A percentile compares a stretch with the other conserved stretches of the same genome.
Conservation (phyloP, 306 rosid species). For the Argentina anserina region DNA sequence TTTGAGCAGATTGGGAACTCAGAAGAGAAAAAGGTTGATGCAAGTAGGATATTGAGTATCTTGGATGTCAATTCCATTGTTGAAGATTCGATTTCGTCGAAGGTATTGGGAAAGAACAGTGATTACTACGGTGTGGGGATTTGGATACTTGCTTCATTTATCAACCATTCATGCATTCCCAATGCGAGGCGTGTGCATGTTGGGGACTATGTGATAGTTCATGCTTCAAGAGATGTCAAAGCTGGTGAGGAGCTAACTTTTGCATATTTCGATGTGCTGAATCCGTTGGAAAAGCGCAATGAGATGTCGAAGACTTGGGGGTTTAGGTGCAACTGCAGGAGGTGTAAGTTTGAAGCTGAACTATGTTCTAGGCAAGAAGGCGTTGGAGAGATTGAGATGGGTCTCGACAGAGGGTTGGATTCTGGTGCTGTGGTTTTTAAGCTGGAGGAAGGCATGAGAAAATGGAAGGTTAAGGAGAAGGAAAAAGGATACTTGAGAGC, state of each 20-base stretch:
- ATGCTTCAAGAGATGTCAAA: slow-evolving; percentile 75
- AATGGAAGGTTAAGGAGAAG: slow-evolving; percentile 59
- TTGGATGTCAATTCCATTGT: slow-evolving; percentile 85
- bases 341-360: slow-evolving; percentile 72
- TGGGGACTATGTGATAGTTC: slow-evolving; percentile 70
- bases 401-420: slow-evolving; percentile 64
- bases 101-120: slow-evolving; percentile 64
- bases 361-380: slow-evolving; percentile 48
- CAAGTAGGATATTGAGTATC: slow-evolving; percentile 41
- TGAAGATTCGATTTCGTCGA: slow-evolving; percentile 59
- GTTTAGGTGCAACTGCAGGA: slow-evolving; percentile 63
- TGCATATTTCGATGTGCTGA: slow-evolving; percentile 59
- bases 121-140: slow-evolving; percentile 75
- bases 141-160: slow-evolving; percentile 71
- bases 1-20: slow-evolving; percentile 1
- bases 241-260: slow-evolving; percentile 81
- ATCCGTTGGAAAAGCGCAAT: slow-evolving; percentile 42
- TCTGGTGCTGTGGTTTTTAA: slow-evolving; percentile 49
- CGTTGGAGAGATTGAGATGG: slow-evolving; percentile 58
- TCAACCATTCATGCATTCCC: slow-evolving; percentile 82
- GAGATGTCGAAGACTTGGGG: slow-evolving; percentile 70
- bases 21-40: slow-evolving; percentile 35
- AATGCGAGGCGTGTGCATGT: slow-evolving; percentile 71
- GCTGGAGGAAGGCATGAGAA: slow-evolving; percentile 75
- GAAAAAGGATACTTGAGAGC: slow-evolving; percentile 74